Evolutionary conservation across 495 filamentous ascomycete species (phyloP), one percentile per base, ranked within the genome.

Genomic region (Penicillium mononematosum): DNA sequence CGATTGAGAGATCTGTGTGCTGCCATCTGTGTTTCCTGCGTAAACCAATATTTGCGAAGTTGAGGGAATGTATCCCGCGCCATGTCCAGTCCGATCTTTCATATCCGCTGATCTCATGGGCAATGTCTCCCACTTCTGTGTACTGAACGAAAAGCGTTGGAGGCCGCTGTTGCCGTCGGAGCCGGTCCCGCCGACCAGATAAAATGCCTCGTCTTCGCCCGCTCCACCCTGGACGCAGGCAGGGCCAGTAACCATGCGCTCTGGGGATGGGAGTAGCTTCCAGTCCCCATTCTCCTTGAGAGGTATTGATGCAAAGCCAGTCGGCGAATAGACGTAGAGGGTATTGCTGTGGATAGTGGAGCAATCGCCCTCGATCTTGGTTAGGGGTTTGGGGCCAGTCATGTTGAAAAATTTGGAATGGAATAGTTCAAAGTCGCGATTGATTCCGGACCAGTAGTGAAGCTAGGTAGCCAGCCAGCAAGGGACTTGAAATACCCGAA

Each of bases 321-420:
- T 72, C 19, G 83, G 67, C 38, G 90, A 89, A 65, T 90, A 97
- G 11, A 85, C 85, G 74, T 96, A 98, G 16, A 98, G 83, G 17
- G 87, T 94, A 70, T 89, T 85, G 68, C 92, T 79, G 72, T 89
- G 77, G 51, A 98, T 81, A 55, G 87, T 83, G 16, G 91, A 94
- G 73, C 94, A 98, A 63, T 87, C 83, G 73, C 87, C 85, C 62
- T 82, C 80, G 60, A 96, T 75, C 58, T 82, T 68, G 58, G 83
- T 75, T 12, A 78, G 76, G 54, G 92, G 92, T 63, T 80, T 58
- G 51, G 88, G 88, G 36, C 85, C 75, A 53, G 78, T 60, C 88
- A 91, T 91, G 20, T 59, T 64, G 68, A 58, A 59, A 38, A 22
- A 56, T 6, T 58, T 61, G 56, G 55, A 53, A 62, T 39, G 17